Evolutionary conservation across 441 rosid genomes (phyloP), one percentile per base, ranked within the genome.

Genomic region (Aquilaria agallochum): DNA sequence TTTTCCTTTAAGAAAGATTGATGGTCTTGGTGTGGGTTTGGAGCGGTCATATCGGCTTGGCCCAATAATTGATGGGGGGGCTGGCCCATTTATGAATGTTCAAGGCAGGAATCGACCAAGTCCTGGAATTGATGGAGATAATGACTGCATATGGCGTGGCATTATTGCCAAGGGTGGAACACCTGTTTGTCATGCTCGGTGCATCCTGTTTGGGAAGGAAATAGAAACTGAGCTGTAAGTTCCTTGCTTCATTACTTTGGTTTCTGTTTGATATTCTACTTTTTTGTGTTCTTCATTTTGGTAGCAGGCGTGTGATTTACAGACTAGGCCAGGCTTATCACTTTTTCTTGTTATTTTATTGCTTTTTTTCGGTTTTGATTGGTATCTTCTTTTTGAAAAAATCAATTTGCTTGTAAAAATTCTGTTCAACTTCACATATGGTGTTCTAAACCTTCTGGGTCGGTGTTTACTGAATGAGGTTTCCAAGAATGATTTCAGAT

Each of bases 151-250:
- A 57, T 88, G 95, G 95, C 82, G 95, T 47, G 95, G 95, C 52
- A 63, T 80, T 53, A 80, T 88, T 76, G 91, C 91, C 9, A 88
- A 88, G 76, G 95, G 95, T 58, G 95, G 95, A 69, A 85, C 86
- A 9, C 86, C 89, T 47, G 89, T 85, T 59, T 88, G 95, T 72
- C 78, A 71, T 66, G 89, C 95, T 56, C 89, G 95, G 57, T 88
- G 95, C 67, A 81, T 88, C 44, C 89, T 88, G 50, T 60, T 81
- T 5, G 89, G 87, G 56, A 83, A 78, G 66, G 82, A 83, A 63
- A 71, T 77, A 50, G 82, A 69, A 44, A 65, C 72, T 36, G 95
- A 85, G 54, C 76, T 88, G 95, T 88, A 73, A 85, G 95, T 83
- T 46, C 64, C 30, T 31, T 31, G 42, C 7, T 5, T 36, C 42